phyloP scores from a whole-genome alignment of 306 rosid species.

The Glycyrrhiza uralensis region DNA sequence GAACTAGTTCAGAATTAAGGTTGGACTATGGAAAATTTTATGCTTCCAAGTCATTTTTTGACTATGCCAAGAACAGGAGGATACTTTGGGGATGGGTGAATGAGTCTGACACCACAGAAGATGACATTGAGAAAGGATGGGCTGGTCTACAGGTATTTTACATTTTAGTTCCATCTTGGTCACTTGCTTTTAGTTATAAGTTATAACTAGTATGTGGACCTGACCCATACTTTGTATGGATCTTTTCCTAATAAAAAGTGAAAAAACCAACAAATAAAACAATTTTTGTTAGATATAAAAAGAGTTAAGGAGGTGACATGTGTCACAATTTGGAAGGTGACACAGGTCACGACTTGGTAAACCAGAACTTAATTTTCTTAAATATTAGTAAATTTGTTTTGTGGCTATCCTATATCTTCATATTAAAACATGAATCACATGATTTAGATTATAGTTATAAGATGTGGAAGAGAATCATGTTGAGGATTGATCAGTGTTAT shows the following conservation, averaged over 20 bases:
- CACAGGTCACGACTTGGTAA: no score
- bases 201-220: no score
- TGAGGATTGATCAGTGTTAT: background rate
- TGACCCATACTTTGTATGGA: no score
- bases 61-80: conserved; percentile 39
- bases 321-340: no score
- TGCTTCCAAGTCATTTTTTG: conserved; percentile 50
- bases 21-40: conserved; percentile 33
- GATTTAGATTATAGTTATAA: background rate
- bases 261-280: no score
- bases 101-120: conserved; percentile 26
- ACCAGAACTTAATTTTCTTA: no score
- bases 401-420: background rate
- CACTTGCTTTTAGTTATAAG: background rate
- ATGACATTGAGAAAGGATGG: conserved; percentile 46
- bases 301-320: no score
- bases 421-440: background rate
- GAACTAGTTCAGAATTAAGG: conserved; percentile 30
- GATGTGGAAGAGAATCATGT: background rate
- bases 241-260: no score
- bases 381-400: no score
- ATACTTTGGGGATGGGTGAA: conserved; percentile 40
- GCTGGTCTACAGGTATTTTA: conserved; percentile 59
- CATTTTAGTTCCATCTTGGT: background rate
- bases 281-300: no score